A percentile compares a stretch with the other conserved stretches of the same genome.
Conservation (phyloP, 805 yeast genomes). For the Wickerhamiella sorbophila region DNA sequence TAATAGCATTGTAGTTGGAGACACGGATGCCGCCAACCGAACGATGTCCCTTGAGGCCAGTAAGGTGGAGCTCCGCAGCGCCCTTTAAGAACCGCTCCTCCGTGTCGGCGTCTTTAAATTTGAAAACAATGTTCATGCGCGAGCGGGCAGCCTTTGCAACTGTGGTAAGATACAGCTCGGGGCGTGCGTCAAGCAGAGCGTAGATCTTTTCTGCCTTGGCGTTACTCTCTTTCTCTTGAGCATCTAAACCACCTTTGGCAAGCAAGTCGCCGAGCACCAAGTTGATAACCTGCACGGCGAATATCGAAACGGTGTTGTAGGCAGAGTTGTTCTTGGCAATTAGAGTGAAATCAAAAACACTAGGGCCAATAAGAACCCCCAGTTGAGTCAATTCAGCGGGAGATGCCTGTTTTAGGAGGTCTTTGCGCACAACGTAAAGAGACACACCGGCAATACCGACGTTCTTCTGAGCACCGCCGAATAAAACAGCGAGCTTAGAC, state of each 20-base stretch:
- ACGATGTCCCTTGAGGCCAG: slow-evolving; percentile 89
- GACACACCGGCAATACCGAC: slow-evolving; percentile 95
- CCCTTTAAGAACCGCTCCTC: slow-evolving; percentile 58
- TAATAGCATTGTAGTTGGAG: slow-evolving; percentile 79
- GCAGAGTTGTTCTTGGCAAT: slow-evolving; percentile 83
- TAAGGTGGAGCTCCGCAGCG: slow-evolving; percentile 44
- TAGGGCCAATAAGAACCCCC: slow-evolving; percentile 70
- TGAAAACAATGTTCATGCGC: slow-evolving; percentile 88
- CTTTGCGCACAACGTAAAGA: slow-evolving; percentile 75
- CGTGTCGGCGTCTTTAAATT: slow-evolving; percentile 42
- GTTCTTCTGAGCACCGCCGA: slow-evolving; percentile 98
- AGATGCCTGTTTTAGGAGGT: slow-evolving; percentile 46
- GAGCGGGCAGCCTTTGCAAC: slow-evolving; percentile 57
- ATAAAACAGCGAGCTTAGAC: slow-evolving; percentile 68
- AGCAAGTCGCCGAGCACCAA: slow-evolving; percentile 56
- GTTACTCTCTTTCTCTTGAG: slow-evolving; percentile 43
- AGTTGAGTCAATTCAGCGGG: slow-evolving; percentile 45
- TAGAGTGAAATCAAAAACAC: slow-evolving; percentile 75
- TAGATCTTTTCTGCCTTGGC: slow-evolving; percentile 55
- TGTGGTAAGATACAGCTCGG: slow-evolving; percentile 51
- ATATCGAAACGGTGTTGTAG: slow-evolving; percentile 90
- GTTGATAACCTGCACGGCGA: slow-evolving; percentile 75
- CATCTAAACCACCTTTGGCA: slow-evolving; percentile 54
- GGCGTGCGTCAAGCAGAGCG: slow-evolving; percentile 45
- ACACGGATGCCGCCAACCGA: slow-evolving; percentile 96